Evolutionary conservation across 768 basidiomycete species (phyloP).

Genomic region (Lactifluus volemus): DNA sequence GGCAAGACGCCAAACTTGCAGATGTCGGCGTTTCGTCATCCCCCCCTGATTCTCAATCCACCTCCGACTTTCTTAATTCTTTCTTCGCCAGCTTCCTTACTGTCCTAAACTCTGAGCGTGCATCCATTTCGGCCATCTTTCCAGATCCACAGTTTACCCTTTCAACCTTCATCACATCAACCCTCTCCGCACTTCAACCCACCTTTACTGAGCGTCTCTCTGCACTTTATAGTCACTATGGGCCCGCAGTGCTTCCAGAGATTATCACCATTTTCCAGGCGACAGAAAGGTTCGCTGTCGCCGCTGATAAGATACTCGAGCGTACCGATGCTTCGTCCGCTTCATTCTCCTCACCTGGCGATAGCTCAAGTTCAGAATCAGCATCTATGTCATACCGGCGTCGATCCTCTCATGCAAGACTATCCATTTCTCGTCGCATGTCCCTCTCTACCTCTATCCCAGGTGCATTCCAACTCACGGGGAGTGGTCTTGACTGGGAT

Average conservation of each 20-base stretch:
- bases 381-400: conserved; percentile 1
- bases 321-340: conserved; percentile 32
- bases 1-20: conserved; percentile 51
- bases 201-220: conserved; percentile 74
- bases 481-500: conserved; percentile 60
- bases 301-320: conserved; percentile 68
- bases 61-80: conserved; percentile 59
- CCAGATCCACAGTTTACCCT: conserved; percentile 73
- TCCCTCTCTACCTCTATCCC: conserved; percentile 22
- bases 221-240: conserved; percentile 55
- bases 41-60: conserved; percentile 29
- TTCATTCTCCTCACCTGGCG: conserved; percentile 18
- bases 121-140: conserved; percentile 76
- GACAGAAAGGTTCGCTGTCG: conserved; percentile 76
- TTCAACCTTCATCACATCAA: conserved; percentile 75
- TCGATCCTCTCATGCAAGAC: conserved; percentile 11
- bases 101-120: conserved; percentile 61
- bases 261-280: conserved; percentile 62
- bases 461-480: conserved; percentile 3
- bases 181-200: conserved; percentile 71
- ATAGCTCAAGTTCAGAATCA: conserved; percentile 12
- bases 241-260: conserved; percentile 53
- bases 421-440: conserved; percentile 24
- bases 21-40: conserved; percentile 38
- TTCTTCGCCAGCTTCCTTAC: conserved; percentile 67